Conservation (phyloP, 208 protist species). For the Vickermania spadyakhi region DNA sequence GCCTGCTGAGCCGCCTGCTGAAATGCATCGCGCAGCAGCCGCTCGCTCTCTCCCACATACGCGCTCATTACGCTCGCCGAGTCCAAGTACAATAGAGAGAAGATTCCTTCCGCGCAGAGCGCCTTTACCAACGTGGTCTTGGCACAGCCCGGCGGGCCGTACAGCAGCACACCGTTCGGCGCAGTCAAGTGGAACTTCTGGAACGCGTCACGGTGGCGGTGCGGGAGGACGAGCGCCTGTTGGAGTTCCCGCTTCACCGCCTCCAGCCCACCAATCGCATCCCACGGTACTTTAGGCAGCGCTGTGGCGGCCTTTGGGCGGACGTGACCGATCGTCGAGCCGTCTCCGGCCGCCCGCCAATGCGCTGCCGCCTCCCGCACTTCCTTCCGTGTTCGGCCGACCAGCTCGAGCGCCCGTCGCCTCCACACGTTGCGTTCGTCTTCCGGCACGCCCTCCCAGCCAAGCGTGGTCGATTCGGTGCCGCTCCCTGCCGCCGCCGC, state of each 20-base stretch:
- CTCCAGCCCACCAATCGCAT: constrained; percentile 98
- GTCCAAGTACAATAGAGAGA: constrained; percentile 84
- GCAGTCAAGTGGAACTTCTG: constrained; percentile 97
- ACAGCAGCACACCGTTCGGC: constrained; percentile 89
- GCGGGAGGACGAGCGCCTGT: constrained; percentile 98
- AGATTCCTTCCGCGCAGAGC: constrained; percentile 59
- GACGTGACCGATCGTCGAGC: background rate
- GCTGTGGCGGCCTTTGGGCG: constrained; percentile 12
- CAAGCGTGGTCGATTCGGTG: background rate
- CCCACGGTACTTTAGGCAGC: constrained; percentile 90
- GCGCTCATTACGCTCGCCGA: constrained; percentile 82
- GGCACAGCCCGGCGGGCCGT: constrained; percentile 92
- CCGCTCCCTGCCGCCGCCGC: background rate
- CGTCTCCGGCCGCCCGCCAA: background rate
- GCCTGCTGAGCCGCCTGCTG: constrained; percentile 56
- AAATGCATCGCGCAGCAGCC: constrained; percentile 79
- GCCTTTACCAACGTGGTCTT: constrained; percentile 92
- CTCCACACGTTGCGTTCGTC: constrained; percentile 2
- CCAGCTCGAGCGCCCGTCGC: constrained; percentile 34
- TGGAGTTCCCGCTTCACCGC: constrained; percentile 97
- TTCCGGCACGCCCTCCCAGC: constrained; percentile 4
- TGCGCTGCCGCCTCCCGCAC: constrained; percentile 30
- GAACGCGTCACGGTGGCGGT: constrained; percentile 98
- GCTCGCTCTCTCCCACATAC: constrained; percentile 94
- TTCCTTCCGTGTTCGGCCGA: constrained; percentile 38